Evolutionary conservation across 2,329 filamentous ascomycete genomes (phyloP).

Genomic region (Alternaria triticimaculans): DNA sequence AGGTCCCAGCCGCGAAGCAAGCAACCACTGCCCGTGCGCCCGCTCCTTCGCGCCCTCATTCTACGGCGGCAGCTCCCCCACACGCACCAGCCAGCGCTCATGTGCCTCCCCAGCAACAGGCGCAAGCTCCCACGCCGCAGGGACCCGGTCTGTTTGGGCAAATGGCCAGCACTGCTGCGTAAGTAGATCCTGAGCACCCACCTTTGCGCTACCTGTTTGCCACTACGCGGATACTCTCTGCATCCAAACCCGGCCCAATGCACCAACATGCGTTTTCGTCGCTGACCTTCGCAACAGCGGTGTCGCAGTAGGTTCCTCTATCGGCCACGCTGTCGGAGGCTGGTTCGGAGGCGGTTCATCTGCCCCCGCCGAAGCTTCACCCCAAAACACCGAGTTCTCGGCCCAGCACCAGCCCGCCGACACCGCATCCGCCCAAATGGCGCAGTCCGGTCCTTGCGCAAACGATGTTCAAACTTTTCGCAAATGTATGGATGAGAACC

Average conservation of each 20-base stretch:
- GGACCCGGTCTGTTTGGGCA: conserved; percentile 91
- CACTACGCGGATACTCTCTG: neutral
- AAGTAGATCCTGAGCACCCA: conserved; percentile 55
- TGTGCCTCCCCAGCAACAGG: conserved; percentile 57
- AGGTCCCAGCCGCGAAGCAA: conserved; percentile 50
- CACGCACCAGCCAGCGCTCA: conserved; percentile 48
- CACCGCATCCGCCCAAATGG: conserved; percentile 51
- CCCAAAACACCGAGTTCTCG: conserved; percentile 43
- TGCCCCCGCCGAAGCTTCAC: conserved; percentile 57
- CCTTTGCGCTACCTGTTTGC: conserved; percentile 1
- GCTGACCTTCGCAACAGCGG: conserved; percentile 64
- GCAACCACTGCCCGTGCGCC: conserved; percentile 62
- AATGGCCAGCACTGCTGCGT: conserved; percentile 98
- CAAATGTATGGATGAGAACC: conserved; percentile 94
- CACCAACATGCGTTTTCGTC: neutral
- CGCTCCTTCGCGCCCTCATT: conserved; percentile 61
- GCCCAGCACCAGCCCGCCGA: conserved; percentile 29
- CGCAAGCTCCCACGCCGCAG: conserved; percentile 56
- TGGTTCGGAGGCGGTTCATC: conserved; percentile 79
- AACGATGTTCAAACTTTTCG: conserved; percentile 85
- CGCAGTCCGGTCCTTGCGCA: conserved; percentile 63
- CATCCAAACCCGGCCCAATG: neutral
- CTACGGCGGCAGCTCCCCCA: conserved; percentile 65
- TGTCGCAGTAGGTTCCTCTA: conserved; percentile 93
- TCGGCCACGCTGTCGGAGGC: conserved; percentile 93